Percentiles rank a stretch among this genome's conserved stretches.
These are phyloP conservation scores for Gypsophila paniculata DNA, from an alignment of 179 eudicot species.

Conservation along the genomic window DNA sequence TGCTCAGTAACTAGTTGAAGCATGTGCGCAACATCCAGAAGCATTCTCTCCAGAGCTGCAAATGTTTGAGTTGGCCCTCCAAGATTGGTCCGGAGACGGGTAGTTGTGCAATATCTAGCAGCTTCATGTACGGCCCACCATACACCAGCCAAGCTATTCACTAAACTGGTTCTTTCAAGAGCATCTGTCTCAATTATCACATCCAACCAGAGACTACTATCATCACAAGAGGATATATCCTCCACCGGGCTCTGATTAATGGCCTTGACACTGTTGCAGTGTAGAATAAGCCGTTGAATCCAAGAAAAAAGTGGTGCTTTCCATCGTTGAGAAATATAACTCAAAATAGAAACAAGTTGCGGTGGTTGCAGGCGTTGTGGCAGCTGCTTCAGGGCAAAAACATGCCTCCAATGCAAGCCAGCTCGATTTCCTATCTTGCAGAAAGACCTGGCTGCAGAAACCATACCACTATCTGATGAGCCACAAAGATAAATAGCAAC, in stretches of 20 bases:
- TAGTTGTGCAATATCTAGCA: slow-evolving; percentile 85
- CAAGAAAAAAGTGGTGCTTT: slow-evolving; percentile 94
- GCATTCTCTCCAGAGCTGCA: slow-evolving; percentile 99
- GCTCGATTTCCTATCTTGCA: slow-evolving; percentile 34
- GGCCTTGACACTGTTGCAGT: slow-evolving; percentile 55
- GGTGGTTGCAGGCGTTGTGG: slow-evolving; percentile 86
- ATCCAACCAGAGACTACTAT: slow-evolving; percentile 54
- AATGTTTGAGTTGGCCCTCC: slow-evolving; percentile 99
- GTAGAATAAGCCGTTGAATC: slow-evolving; percentile 80
- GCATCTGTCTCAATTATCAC: slow-evolving; percentile 50
- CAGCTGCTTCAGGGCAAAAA: slow-evolving; percentile 85
- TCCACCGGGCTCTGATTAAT: slow-evolving; percentile 43
- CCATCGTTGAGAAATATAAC: slow-evolving; percentile 97
- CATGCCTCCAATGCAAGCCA: slow-evolving; percentile 72
- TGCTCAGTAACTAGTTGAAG: slow-evolving; percentile 78
- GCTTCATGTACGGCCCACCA: slow-evolving; percentile 99
- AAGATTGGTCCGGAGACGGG: slow-evolving; percentile 94
- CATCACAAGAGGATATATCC: slow-evolving; percentile 42
- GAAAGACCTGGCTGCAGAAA: slow-evolving; percentile 30
- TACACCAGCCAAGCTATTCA: slow-evolving; percentile 79
- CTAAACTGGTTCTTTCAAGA: slow-evolving; percentile 59
- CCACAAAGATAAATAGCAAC: slow-evolving; percentile 60
- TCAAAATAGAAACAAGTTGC: slow-evolving; percentile 87
- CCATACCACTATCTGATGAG: slow-evolving; percentile 44
- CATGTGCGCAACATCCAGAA: slow-evolving; percentile 81